These are phyloP conservation scores for Podospora conica DNA, from an alignment of 495 filamentous ascomycete genomes.

Conservation along the genomic window DNA sequence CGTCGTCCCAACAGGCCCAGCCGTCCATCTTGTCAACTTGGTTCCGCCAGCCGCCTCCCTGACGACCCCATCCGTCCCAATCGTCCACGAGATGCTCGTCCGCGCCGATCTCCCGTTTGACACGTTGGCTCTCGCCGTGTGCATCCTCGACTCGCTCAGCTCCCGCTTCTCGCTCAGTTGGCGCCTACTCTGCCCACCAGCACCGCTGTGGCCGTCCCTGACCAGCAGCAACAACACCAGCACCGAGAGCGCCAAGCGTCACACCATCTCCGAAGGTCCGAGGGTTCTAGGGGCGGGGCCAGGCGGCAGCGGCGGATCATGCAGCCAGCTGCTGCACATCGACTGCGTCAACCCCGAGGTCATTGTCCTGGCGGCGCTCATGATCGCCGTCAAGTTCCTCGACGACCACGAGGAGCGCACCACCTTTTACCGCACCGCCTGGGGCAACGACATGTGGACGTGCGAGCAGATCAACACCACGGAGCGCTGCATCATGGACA, in stretches of 20 bases:
- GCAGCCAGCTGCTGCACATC: conserved; percentile 39
- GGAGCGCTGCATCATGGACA: conserved; percentile 50
- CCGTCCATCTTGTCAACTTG: conserved; percentile 50
- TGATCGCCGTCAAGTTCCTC: conserved; percentile 49
- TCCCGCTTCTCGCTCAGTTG: conserved; percentile 49
- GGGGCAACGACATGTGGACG: conserved; percentile 46
- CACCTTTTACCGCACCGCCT: conserved; percentile 35
- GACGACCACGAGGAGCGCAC: conserved; percentile 44
- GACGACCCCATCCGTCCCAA: conserved; percentile 40
- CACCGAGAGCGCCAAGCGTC: conserved; percentile 31
- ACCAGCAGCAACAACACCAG: conserved; percentile 13
- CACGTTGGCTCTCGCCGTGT: conserved; percentile 47
- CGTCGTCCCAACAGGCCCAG: conserved; percentile 36
- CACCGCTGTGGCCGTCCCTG: conserved; percentile 12
- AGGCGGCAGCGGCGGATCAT: neutral
- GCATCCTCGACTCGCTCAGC: conserved; percentile 50
- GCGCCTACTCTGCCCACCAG: conserved; percentile 41
- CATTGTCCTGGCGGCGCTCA: conserved; percentile 43
- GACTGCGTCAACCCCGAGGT: conserved; percentile 49
- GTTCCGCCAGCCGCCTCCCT: conserved; percentile 49
- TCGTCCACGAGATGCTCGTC: conserved; percentile 47
- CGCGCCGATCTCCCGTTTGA: conserved; percentile 45
- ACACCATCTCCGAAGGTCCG: conserved; percentile 38
- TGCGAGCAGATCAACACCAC: conserved; percentile 50
- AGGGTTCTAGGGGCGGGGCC: conserved; percentile 8